phyloP scores from a whole-genome alignment of 331 rosid species.

The Ulmus americana region DNA sequence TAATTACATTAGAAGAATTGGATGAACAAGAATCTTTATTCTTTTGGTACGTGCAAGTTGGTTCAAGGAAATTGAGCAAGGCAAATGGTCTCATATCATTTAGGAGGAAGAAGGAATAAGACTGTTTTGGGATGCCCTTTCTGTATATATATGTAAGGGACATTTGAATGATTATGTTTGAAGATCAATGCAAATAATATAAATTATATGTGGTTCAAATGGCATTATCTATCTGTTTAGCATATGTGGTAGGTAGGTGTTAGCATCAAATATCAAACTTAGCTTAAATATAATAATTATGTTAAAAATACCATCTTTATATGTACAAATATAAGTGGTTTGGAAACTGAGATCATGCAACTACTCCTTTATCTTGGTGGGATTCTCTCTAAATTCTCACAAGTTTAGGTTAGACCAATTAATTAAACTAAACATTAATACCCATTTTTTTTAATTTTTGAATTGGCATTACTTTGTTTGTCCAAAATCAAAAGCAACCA shows the following conservation, averaged over 20 bases:
- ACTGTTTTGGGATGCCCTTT: not conserved
- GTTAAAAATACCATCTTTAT: not conserved
- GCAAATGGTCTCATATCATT: not conserved
- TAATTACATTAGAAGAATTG: not conserved
- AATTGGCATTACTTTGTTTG: not conserved
- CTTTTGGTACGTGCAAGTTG: not conserved
- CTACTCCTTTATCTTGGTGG: not conserved
- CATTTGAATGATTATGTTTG: slow-evolving; percentile 2
- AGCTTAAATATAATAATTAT: not conserved
- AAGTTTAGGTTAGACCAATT: not conserved
- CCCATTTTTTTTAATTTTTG: not conserved
- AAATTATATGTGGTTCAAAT: slow-evolving; percentile 10
- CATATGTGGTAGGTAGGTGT: slow-evolving; percentile 19
- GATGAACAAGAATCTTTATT: slow-evolving; percentile 12
- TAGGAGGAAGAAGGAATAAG: not conserved
- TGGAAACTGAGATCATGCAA: not conserved
- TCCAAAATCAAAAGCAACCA: not conserved
- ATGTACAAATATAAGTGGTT: not conserved
- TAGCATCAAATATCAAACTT: slow-evolving; percentile 7
- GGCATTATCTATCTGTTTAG: slow-evolving; percentile 6
- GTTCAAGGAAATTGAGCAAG: not conserved
- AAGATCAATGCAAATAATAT: not conserved
- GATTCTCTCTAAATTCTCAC: not conserved
- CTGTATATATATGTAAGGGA: not conserved
- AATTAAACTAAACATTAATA: not conserved